Conservation (phyloP, 2,329 filamentous ascomycete species). For the Chrysoporthe deuterocubensis region DNA sequence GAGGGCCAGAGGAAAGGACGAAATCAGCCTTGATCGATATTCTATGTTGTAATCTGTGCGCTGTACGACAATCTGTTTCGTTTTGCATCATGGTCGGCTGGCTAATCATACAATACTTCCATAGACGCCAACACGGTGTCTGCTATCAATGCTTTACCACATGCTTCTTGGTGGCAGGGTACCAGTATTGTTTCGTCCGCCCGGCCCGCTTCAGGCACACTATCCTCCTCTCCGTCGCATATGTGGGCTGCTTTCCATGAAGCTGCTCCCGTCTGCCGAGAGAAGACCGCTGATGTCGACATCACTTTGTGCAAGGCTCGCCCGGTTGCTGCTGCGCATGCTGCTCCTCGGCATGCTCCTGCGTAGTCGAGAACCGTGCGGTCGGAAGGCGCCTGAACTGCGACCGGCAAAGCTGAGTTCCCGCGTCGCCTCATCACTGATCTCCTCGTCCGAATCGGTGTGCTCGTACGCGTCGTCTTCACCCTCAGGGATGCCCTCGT, state of each 20-base stretch:
- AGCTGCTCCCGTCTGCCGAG: constrained; percentile 61
- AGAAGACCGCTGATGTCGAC: constrained; percentile 61
- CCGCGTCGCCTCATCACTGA: constrained; percentile 47
- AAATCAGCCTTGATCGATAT: constrained; percentile 19
- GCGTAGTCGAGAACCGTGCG: constrained; percentile 23
- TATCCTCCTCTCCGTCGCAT: constrained; percentile 39
- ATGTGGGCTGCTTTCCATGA: constrained; percentile 59
- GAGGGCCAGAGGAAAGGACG: neutral
- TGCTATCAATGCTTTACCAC: neutral
- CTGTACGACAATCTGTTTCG: constrained; percentile 11
- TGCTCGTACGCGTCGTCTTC: constrained; percentile 70
- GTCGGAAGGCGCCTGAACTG: constrained; percentile 21
- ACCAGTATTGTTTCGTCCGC: constrained; percentile 12
- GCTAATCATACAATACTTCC: constrained; percentile 4
- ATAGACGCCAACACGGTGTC: neutral
- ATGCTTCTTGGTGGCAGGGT: constrained; percentile 13
- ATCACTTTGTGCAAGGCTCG: constrained; percentile 44
- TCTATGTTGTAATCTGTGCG: constrained; percentile 22
- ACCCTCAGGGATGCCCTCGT: constrained; percentile 71
- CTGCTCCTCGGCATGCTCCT: constrained; percentile 30
- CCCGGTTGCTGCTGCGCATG: constrained; percentile 20
- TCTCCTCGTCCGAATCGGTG: constrained; percentile 73
- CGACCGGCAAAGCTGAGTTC: constrained; percentile 36
- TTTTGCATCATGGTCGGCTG: neutral
- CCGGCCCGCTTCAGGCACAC: neutral